phyloP scores from a whole-genome alignment of 2,329 filamentous ascomycete genomes.

The Huntiella omanensis region DNA sequence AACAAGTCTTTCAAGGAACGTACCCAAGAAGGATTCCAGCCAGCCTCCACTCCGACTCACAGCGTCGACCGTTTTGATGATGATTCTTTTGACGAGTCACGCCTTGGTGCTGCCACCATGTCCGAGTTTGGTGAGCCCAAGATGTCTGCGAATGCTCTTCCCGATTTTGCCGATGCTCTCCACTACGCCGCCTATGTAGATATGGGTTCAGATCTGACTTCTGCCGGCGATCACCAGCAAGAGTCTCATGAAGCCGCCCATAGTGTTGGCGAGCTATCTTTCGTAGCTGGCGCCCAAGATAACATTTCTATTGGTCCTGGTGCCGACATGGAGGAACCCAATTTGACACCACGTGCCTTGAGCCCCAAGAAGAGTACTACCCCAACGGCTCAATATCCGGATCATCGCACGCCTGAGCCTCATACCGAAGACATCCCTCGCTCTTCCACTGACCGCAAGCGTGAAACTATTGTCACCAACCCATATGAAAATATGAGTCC shows the following conservation, averaged over 20 bases:
- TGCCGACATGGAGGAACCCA: conserved; percentile 16
- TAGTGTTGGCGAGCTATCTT: conserved; percentile 4
- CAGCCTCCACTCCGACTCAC: conserved; percentile 36
- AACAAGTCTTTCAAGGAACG: conserved; percentile 50
- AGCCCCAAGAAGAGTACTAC: conserved; percentile 21
- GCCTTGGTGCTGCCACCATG: background rate
- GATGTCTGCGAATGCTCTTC: conserved; percentile 51
- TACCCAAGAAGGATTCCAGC: conserved; percentile 35
- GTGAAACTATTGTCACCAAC: conserved; percentile 47
- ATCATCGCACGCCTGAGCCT: background rate
- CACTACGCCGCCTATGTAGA: conserved; percentile 52
- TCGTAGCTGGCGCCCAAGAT: conserved; percentile 9
- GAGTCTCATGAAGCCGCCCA: background rate
- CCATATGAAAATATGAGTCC: conserved; percentile 48
- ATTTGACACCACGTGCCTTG: conserved; percentile 28
- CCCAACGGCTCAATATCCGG: conserved; percentile 18
- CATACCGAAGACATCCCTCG: conserved; percentile 19
- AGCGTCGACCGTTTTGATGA: conserved; percentile 39
- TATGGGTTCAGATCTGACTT: conserved; percentile 59
- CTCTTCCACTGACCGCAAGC: conserved; percentile 38
- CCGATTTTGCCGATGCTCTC: conserved; percentile 49
- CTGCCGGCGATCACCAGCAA: conserved; percentile 35
- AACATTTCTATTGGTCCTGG: conserved; percentile 7
- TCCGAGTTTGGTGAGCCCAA: conserved; percentile 20
- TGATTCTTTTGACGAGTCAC: conserved; percentile 15